Base-by-base conservation (phyloP, 2,329 filamentous ascomycete species). In the Dactylonectria estremocensis region DNA sequence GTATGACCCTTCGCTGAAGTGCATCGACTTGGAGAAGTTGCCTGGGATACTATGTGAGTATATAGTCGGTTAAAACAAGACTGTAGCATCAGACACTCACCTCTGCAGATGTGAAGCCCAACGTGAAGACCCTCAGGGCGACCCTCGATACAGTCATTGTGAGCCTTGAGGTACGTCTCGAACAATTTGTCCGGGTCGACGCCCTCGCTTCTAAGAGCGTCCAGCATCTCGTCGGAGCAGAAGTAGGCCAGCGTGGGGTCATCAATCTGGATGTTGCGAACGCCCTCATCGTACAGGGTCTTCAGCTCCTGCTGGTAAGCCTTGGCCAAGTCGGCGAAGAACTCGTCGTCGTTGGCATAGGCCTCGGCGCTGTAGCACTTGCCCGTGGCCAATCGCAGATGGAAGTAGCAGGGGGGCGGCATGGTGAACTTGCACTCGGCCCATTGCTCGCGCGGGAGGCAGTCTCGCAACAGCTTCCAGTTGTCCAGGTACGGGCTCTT, bases 161-260 rank as follows among this genome's bases (percentile, higher is more conserved):
- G 93, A 73, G 92, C 88, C 78, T 89, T 87, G 79, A 94, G 88
- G 77, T 94, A 94, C 35, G 88, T 85, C 72, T 92, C 88, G 57
- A 94, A 87, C 70, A 93, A 87, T 68, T 89, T 87, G 43, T 92
- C 90, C 13, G 90, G 85, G 18, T 89, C 85, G 49, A 86, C 82
- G 71, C 92, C 91, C 22, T 86, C 85, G 63, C 87, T 83, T 81
- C 85, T 76, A 64, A 84, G 89, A 31, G 89, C 88, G 62, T 84
- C 81, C 16, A 90, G 81, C 89, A 92, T 92, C 69, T 89, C 88
- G 43, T 92, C 88, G 5, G 88, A 91, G 81, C 91, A 93, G 79
- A 93, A 93, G 78, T 92, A 86, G 3, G 81, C 88, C 55, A 92
- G 81, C 56, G 89, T 89, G n/a, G 89, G 89, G 75, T 90, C 89